These are phyloP conservation scores for Metrosideros polymorpha DNA, from an alignment of 441 rosid species.

Conservation along the genomic window DNA sequence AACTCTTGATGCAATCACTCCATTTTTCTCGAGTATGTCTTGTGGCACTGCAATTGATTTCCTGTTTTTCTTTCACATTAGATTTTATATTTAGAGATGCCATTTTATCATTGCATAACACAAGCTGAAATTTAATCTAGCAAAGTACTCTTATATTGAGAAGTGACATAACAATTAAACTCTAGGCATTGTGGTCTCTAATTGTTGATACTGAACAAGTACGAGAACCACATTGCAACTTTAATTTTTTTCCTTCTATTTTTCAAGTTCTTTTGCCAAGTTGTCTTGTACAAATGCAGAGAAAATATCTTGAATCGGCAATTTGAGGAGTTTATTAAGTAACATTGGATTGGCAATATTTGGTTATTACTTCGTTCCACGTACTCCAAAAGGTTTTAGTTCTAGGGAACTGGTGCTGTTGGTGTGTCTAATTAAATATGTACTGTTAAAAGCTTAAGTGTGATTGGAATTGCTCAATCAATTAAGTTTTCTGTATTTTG, in stretches of 20 bases:
- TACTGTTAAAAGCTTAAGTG: not conserved
- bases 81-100: slow-evolving; percentile 3
- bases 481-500: not conserved
- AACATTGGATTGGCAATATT: not conserved
- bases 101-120: not conserved
- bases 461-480: not conserved
- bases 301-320: not conserved
- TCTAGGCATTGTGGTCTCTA: not conserved
- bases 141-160: not conserved
- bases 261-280: not conserved
- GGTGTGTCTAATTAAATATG: not conserved
- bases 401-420: not conserved
- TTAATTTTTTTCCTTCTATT: not conserved
- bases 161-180: not conserved
- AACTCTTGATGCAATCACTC: slow-evolving; percentile 89
- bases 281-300: not conserved
- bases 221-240: not conserved
- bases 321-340: not conserved
- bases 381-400: not conserved
- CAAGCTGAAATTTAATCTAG: not conserved
- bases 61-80: not conserved
- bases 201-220: not conserved
- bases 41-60: not conserved
- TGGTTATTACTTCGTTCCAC: not conserved
- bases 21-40: slow-evolving; percentile 80